Percentiles rank a stretch among this genome's conserved stretches.
phyloP scores from a whole-genome alignment of 2,329 filamentous ascomycete genomes.

The Colletotrichum destructivum region DNA sequence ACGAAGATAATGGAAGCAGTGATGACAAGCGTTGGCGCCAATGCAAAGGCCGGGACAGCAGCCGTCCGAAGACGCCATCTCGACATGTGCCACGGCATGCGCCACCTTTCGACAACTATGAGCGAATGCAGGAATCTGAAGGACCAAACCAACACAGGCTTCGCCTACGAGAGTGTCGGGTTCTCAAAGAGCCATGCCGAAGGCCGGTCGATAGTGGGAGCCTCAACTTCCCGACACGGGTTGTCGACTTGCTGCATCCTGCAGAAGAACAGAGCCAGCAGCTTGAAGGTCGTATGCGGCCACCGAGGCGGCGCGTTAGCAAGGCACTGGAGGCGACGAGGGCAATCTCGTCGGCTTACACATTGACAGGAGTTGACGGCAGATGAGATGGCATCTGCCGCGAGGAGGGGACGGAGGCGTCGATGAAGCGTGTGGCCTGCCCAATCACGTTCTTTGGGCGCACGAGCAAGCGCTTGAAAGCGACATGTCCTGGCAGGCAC shows the following conservation, averaged over 20 bases:
- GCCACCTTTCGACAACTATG: conserved; percentile 21
- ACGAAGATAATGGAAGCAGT: not conserved
- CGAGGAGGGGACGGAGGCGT: not conserved
- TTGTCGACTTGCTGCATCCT: not conserved
- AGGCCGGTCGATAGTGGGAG: not conserved
- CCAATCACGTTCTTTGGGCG: not conserved
- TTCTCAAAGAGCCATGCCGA: not conserved
- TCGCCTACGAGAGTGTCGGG: not conserved
- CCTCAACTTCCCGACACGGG: not conserved
- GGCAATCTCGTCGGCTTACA: not conserved
- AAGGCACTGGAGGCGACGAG: not conserved
- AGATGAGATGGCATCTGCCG: not conserved
- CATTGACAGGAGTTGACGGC: not conserved
- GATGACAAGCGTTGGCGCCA: not conserved
- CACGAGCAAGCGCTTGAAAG: not conserved
- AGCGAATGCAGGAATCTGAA: conserved; percentile 11
- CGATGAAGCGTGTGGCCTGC: not conserved
- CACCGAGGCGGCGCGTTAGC: conserved; percentile 4
- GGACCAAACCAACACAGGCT: not conserved
- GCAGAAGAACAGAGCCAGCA: not conserved
- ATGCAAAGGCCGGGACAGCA: not conserved
- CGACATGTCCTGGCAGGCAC: not conserved
- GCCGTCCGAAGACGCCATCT: conserved; percentile 22
- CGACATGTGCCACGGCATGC: conserved; percentile 27
- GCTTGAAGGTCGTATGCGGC: not conserved